phyloP scores from a whole-genome alignment of 2,329 filamentous ascomycete species.

The Botryotinia calthae region DNA sequence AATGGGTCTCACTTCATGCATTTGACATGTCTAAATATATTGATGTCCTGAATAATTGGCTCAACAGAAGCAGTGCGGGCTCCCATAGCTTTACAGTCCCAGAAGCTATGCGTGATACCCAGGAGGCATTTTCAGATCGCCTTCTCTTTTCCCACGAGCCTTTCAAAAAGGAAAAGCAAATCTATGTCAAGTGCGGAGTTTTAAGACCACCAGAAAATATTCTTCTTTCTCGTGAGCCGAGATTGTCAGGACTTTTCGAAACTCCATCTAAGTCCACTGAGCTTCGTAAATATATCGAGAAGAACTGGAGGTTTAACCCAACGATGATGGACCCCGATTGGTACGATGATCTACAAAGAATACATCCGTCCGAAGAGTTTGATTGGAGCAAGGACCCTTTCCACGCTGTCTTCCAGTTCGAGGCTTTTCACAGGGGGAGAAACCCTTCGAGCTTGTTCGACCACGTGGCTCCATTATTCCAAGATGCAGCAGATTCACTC shows the following conservation, averaged over 20 bases:
- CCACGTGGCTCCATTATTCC: conserved; percentile 24
- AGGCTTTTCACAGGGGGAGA: neutral
- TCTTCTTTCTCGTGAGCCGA: neutral
- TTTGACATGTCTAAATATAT: neutral
- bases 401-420: conserved; percentile 16
- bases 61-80: no score
- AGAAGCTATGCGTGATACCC: neutral
- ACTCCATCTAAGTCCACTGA: neutral
- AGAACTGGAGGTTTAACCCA: conserved; percentile 7
- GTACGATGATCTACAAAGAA: neutral
- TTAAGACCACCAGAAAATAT: neutral
- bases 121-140: neutral
- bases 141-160: no score
- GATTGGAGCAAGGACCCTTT: conserved; percentile 23
- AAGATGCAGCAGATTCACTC: conserved; percentile 20
- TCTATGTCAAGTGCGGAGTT: neutral
- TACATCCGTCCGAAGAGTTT: neutral
- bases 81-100: neutral
- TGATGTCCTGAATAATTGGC: neutral
- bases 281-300: neutral
- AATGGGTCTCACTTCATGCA: neutral
- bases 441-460: conserved; percentile 23
- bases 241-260: neutral
- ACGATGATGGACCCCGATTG: neutral
- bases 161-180: neutral